Evolutionary conservation across 1,139 yeast species (phyloP).

Genomic region (Geotrichum australiense): DNA sequence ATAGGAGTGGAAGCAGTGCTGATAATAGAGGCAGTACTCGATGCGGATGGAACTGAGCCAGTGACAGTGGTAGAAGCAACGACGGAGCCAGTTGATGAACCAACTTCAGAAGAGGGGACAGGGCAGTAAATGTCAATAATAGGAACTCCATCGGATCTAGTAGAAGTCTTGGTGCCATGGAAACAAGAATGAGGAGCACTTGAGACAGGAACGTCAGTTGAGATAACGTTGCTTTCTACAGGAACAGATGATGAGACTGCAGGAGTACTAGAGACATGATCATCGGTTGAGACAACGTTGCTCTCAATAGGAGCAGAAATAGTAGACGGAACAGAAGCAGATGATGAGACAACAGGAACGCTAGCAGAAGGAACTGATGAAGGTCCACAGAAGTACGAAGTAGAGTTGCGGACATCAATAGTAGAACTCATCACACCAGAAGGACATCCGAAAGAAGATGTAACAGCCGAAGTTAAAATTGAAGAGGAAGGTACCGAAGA

Average conservation of each 20-base stretch:
- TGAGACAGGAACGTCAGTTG: constrained; percentile 17
- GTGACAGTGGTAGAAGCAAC: constrained; percentile 1
- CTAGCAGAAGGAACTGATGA: constrained; percentile 1
- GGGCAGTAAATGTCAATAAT: constrained; percentile 2
- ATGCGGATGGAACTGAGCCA: background rate
- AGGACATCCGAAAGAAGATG: background rate
- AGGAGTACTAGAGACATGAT: background rate
- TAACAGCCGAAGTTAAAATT: constrained; percentile 1
- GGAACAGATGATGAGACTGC: too few species aligned
- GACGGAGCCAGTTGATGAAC: too few species aligned
- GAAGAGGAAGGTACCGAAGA: background rate
- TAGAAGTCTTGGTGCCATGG: constrained; percentile 2
- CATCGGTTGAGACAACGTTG: background rate
- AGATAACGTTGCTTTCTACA: too few species aligned
- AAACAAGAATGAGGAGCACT: constrained; percentile 16
- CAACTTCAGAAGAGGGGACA: constrained; percentile 10
- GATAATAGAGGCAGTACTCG: background rate
- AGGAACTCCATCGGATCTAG: constrained; percentile 4
- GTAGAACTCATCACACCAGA: background rate
- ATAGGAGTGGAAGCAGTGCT: background rate
- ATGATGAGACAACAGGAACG: background rate
- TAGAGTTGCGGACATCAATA: background rate
- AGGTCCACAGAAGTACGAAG: background rate
- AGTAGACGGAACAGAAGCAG: constrained; percentile 1
- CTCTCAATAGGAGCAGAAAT: background rate